Conservation (phyloP, 176 grass and related monocot species). For the Ampelocalamus luodianensis region DNA sequence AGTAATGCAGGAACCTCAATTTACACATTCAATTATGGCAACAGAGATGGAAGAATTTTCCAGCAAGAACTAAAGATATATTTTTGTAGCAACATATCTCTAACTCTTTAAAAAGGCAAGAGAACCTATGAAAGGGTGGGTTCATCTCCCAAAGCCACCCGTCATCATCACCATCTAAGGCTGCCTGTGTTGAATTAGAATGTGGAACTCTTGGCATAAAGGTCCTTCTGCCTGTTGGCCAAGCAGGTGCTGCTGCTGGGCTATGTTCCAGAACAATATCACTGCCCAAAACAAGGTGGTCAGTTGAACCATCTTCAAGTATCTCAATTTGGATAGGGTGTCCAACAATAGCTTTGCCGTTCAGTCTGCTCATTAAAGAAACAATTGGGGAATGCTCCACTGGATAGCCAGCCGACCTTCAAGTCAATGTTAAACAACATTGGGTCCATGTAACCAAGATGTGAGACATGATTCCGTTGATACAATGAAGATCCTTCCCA, state of each 20-base stretch:
- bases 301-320: constrained; percentile 64
- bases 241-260: constrained; percentile 52
- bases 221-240: constrained; percentile 83
- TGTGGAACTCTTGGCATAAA: constrained; percentile 74
- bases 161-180: constrained; percentile 44
- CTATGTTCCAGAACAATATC: constrained; percentile 49
- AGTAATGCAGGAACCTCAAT: no score
- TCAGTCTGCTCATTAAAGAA: constrained; percentile 79
- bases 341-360: constrained; percentile 83
- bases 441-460: constrained; percentile 38
- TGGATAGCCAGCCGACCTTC: constrained; percentile 73
- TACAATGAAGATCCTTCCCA: constrained; percentile 46
- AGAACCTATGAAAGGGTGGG: constrained; percentile 15
- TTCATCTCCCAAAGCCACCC: constrained; percentile 42
- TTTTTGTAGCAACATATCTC: no score
- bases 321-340: constrained; percentile 74
- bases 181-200: constrained; percentile 48
- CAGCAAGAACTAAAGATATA: no score
- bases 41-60: no score
- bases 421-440: constrained; percentile 68
- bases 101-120: no score
- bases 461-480: constrained; percentile 40
- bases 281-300: constrained; percentile 51
- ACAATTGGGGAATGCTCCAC: constrained; percentile 79
- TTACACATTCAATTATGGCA: no score